phyloP scores from a whole-genome alignment of 345 rosid species.

The Firmiana major region DNA sequence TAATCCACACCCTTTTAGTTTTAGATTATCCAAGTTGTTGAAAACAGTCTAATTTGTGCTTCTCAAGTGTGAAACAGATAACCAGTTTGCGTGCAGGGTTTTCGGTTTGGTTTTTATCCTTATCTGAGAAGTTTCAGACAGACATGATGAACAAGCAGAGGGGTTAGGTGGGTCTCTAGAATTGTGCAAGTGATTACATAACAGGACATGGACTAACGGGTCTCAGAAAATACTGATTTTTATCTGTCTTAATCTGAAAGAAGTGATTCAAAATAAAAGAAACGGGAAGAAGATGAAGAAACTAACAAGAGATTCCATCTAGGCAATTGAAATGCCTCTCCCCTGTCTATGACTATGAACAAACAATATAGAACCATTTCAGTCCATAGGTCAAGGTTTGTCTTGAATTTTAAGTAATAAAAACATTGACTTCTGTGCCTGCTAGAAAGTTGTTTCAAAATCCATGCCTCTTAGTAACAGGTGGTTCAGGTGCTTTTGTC shows the following conservation, averaged over 20 bases:
- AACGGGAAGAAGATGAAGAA: background rate
- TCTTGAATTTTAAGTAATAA: background rate
- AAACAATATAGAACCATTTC: background rate
- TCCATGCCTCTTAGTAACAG: background rate
- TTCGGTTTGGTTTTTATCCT: background rate
- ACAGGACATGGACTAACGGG: background rate
- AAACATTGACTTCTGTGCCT: background rate
- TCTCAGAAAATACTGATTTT: too few relatives aligned
- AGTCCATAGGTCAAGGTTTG: background rate
- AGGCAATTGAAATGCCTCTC: background rate
- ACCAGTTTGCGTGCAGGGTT: background rate
- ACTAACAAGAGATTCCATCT: background rate
- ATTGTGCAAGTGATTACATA: background rate
- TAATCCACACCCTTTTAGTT: background rate
- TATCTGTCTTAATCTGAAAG: background rate
- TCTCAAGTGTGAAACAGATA: background rate
- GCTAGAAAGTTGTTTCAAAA: background rate
- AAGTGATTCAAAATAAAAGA: background rate
- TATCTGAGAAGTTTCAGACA: slow-evolving; percentile 4
- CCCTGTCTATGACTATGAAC: background rate
- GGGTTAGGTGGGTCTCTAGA: background rate
- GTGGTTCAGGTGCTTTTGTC: background rate
- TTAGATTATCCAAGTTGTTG: background rate
- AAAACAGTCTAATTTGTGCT: background rate
- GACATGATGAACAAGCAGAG: background rate